phyloP scores from a whole-genome alignment of 257 asterid species.

The Ilex asprella region DNA sequence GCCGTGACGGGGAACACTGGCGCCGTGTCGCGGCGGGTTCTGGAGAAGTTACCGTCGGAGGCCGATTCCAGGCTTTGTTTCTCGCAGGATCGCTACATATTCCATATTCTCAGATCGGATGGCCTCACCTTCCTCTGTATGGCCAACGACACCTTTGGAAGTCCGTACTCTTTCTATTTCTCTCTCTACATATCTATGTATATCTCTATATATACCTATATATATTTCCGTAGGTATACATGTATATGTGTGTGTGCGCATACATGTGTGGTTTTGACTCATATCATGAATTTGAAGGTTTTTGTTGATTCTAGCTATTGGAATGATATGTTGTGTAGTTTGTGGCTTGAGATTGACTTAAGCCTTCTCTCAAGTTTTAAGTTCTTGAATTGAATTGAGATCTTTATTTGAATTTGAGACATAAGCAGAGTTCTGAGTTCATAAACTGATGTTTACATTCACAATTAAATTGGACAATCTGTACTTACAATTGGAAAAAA shows the following conservation, averaged over 20 bases:
- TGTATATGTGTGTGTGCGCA: no score
- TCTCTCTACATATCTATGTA: neutral
- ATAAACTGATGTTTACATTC: no score
- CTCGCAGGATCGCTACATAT: constrained; percentile 95
- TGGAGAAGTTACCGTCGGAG: constrained; percentile 73
- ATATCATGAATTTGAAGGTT: neutral
- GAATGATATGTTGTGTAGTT: neutral
- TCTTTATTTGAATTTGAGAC: no score
- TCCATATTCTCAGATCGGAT: constrained; percentile 82
- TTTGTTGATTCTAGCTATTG: neutral
- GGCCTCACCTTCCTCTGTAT: constrained; percentile 91
- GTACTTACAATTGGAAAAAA: no score
- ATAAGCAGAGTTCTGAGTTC: no score
- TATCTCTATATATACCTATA: neutral
- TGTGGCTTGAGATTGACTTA: neutral
- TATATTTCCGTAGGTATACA: neutral
- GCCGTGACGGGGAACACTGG: constrained; percentile 96
- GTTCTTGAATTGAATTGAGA: no score
- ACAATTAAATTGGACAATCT: no score
- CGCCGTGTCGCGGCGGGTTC: constrained; percentile 80
- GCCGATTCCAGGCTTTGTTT: constrained; percentile 84
- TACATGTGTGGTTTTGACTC: no score
- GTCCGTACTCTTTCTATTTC: constrained; percentile 21
- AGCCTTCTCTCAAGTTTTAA: no score
- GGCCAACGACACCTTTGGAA: constrained; percentile 95